Base-by-base conservation (phyloP, 495 filamentous ascomycete genomes). In the Lepidopterella palustris region DNA sequence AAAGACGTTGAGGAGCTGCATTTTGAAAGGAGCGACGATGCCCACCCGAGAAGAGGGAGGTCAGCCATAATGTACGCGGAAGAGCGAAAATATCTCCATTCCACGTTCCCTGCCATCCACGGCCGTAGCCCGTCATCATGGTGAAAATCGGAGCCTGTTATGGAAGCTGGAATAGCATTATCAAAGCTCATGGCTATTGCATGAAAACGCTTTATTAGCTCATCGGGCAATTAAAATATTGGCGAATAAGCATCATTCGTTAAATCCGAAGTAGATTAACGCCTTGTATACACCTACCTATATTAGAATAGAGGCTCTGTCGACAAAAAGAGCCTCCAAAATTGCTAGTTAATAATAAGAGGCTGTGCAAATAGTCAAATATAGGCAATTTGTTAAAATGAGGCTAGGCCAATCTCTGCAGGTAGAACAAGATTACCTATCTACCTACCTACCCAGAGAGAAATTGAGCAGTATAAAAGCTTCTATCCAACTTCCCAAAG, bases 1-100 rank as follows among this genome's bases (percentile, higher is more conserved):
- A 24, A 62, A 28, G 4, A 40, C 5, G 0, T 32, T 20, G 8
- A 35, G 42, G 29, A 59, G 49, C 13, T 35, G n/a, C 63, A 66
- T 66, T 6, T 35, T 62, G 49, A 39, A 25, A 55, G 6, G 45
- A 6, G 45, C 5, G 6, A 23, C 45, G 21, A 21, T 21, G 20
- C 20, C 11, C 20, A 9, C 45, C 20, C 45, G 20, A 18, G 6
- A 15, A 21, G 45, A 15, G 45, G 45, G 11, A 23, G 5, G 9
- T 15, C 9, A n/a, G 18, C 5, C 45, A 15, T 23, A 15, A 23
- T 48, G 11, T 48, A 23, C 45, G 5, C 45, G n/a, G 45, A 23
- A 5, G 5, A n/a, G 11, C 6, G 45, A 48, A 15, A n/a, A 5
- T 48, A 8, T 5, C 45, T 9, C 11, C 6, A 15, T 39, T 39